Percentiles rank a stretch among this genome's conserved stretches.
Conservation (phyloP, 306 rosid genomes). For the Quercus suber region DNA sequence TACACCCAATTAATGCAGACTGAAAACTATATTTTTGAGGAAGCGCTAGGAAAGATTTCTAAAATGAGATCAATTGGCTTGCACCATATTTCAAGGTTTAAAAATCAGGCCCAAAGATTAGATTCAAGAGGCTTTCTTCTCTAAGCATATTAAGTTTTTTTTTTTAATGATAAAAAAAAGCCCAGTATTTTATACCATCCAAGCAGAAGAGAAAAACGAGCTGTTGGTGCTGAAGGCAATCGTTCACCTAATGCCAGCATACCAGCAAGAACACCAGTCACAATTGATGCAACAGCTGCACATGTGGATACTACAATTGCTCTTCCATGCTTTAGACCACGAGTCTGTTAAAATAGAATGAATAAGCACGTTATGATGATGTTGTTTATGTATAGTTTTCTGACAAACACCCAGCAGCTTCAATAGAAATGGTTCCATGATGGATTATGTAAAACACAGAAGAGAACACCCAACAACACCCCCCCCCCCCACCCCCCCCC, state of each 20-base stretch:
- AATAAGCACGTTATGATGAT: constrained; percentile 4
- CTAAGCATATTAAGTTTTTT: not conserved
- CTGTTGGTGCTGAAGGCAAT: constrained; percentile 81
- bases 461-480: not conserved
- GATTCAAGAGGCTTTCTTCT: not conserved
- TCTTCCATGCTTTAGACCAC: constrained; percentile 94
- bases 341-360: constrained; percentile 53
- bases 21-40: not conserved
- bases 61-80: not conserved
- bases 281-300: constrained; percentile 94
- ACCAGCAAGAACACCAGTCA: constrained; percentile 94
- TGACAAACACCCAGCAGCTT: constrained; percentile 5
- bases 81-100: not conserved
- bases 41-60: not conserved
- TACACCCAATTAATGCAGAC: not conserved
- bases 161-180: not conserved
- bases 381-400: constrained; percentile 5
- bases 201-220: constrained; percentile 71
- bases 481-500: not conserved
- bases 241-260: constrained; percentile 96
- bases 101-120: not conserved
- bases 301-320: constrained; percentile 92
- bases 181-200: constrained; percentile 67
- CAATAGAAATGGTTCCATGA: not conserved
- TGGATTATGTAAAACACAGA: not conserved